phyloP scores from a whole-genome alignment of 2,329 filamentous ascomycete genomes.

The Aureobasidium sp. region DNA sequence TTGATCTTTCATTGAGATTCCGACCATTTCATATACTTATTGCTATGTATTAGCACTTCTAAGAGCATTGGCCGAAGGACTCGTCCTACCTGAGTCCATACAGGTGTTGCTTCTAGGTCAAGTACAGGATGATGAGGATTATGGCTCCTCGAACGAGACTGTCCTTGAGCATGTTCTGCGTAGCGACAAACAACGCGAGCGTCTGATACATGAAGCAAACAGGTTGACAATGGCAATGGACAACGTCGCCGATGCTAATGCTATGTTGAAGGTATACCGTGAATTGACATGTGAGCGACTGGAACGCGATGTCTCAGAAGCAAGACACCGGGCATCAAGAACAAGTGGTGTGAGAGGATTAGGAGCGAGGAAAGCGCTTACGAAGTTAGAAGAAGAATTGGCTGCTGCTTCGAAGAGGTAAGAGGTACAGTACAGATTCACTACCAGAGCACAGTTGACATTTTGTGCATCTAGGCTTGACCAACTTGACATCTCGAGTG shows the following conservation, averaged over 20 bases:
- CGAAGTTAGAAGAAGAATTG: slow-evolving; percentile 60
- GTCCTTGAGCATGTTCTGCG: slow-evolving; percentile 24
- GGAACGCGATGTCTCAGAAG: slow-evolving; percentile 18
- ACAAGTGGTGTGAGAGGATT: slow-evolving; percentile 69
- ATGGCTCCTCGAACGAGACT: slow-evolving; percentile 13
- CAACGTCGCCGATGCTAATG: slow-evolving; percentile 13
- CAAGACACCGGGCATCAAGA: slow-evolving; percentile 56
- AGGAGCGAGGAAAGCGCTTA: slow-evolving; percentile 67
- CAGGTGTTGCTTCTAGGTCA: slow-evolving; percentile 65
- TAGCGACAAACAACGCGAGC: slow-evolving; percentile 21
- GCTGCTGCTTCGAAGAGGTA: slow-evolving; percentile 30
- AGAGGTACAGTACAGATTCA: neutral
- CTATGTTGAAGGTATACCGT: slow-evolving; percentile 19
- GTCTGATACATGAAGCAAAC: slow-evolving; percentile 18
- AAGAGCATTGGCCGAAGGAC: slow-evolving; percentile 67
- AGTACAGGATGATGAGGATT: slow-evolving; percentile 35
- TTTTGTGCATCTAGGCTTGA: neutral
- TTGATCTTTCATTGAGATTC: too few species aligned
- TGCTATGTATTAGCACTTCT: slow-evolving; percentile 50
- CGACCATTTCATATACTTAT: neutral
- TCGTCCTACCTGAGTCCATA: slow-evolving; percentile 64
- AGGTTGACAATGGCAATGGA: neutral
- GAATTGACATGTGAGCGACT: slow-evolving; percentile 18
- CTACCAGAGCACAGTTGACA: neutral
- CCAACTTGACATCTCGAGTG: neutral